phyloP scores from a whole-genome alignment of 169 alveolate genomes.

The Plasmodium berghei region DNA sequence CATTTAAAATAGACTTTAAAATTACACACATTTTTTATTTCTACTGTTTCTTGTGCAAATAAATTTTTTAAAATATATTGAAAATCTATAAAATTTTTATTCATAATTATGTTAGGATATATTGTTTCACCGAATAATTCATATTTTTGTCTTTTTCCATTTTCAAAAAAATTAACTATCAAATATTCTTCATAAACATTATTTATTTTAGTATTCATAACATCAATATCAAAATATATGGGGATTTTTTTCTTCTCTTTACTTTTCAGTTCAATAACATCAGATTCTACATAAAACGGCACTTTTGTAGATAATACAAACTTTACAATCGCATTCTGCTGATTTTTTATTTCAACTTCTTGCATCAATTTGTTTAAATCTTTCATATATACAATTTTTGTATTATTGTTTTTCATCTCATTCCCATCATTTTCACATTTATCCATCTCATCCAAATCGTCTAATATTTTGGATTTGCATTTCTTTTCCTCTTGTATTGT shows the following conservation, averaged over 20 bases:
- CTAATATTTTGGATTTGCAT: neutral
- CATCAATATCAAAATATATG: slow-evolving; percentile 50
- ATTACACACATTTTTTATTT: slow-evolving; percentile 61
- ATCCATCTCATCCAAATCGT: neutral
- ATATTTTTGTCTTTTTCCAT: slow-evolving; percentile 64
- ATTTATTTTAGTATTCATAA: slow-evolving; percentile 56
- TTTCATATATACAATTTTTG: slow-evolving; percentile 16
- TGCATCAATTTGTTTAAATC: slow-evolving; percentile 38
- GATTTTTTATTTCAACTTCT: slow-evolving; percentile 49
- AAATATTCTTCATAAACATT: slow-evolving; percentile 40
- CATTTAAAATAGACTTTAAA: slow-evolving; percentile 64
- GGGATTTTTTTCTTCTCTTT: slow-evolving; percentile 41
- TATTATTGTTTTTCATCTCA: neutral
- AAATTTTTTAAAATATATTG: slow-evolving; percentile 72
- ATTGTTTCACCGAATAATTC: slow-evolving; percentile 54
- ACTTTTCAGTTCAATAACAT: slow-evolving; percentile 43
- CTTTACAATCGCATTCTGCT: slow-evolving; percentile 45
- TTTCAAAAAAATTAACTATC: slow-evolving; percentile 48
- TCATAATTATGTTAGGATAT: slow-evolving; percentile 62
- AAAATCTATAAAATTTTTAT: slow-evolving; percentile 58
- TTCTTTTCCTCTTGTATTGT: slow-evolving; percentile 1
- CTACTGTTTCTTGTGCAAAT: slow-evolving; percentile 64
- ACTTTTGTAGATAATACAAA: slow-evolving; percentile 33
- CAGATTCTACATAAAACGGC: slow-evolving; percentile 49
- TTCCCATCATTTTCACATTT: neutral